Percentiles rank a stretch among this genome's conserved stretches.
These are phyloP conservation scores for Ustilago esculenta DNA, from an alignment of 1,284 basidiomycete genomes.

Conservation along the genomic window DNA sequence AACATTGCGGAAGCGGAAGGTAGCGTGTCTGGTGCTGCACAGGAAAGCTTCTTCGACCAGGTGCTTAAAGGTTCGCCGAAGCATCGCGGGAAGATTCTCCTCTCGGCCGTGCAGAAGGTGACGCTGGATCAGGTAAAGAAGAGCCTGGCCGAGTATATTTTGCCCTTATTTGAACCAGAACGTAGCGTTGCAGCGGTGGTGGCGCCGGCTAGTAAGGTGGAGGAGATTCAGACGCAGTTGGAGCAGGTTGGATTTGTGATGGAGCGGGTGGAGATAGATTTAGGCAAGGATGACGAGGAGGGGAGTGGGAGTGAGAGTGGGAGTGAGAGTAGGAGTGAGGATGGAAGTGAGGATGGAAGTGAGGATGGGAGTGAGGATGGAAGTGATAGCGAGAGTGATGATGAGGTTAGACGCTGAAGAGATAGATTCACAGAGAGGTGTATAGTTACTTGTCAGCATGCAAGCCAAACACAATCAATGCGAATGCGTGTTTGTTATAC, in stretches of 20 bases:
- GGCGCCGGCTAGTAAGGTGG: conserved; percentile 81
- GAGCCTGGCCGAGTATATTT: conserved; percentile 79
- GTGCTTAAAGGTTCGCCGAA: conserved; percentile 54
- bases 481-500: too few relatives aligned
- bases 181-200: conserved; percentile 84
- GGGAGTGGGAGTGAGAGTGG: conserved; percentile 12
- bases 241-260: conserved; percentile 79
- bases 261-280: conserved; percentile 76
- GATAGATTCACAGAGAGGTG: too few relatives aligned
- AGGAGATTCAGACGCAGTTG: conserved; percentile 77
- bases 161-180: conserved; percentile 84
- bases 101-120: conserved; percentile 71
- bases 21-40: conserved; percentile 83
- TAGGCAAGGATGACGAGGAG: conserved; percentile 68
- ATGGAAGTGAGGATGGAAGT: conserved; percentile 16
- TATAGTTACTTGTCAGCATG: too few relatives aligned
- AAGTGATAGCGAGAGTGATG: conserved; percentile 33
- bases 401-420: not conserved
- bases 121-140: conserved; percentile 79
- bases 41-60: conserved; percentile 55
- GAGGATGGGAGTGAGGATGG: conserved; percentile 45
- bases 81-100: conserved; percentile 51
- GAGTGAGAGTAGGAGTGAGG: conserved; percentile 8
- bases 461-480: too few relatives aligned
- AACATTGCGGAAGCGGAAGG: conserved; percentile 81